Base-by-base conservation (phyloP, 257 asterid species). In the Scutellaria baicalensis region DNA sequence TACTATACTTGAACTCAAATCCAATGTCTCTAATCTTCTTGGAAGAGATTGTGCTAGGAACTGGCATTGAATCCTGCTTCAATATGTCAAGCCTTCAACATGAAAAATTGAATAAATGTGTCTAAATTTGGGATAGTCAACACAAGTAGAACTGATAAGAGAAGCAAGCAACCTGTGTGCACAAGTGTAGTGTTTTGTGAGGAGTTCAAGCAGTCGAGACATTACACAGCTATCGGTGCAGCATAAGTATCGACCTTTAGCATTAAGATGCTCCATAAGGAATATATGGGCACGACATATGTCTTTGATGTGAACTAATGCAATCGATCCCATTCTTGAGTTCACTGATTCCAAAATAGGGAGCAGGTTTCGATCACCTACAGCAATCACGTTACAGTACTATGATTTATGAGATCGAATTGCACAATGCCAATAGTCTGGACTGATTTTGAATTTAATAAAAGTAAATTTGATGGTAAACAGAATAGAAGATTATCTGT, bases 321-420 rank as follows among this genome's bases (percentile, higher is more conserved):
- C 92, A 35, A 90, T 81, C 0, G 97, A 90, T 79, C 96, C 97
- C 98, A 90, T 93, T 82, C 97, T 79, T 27, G 89, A 57, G 78
- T 80, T 90, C 69, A 93, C 95, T 8, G 88, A 81, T 11, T 49
- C 44, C 12, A 93, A 67, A 59, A 93, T 83, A 2, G 88, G 79
- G 59, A 78, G 77, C 72, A 83, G 9, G 73, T 64, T 75, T 31
- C 80, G 77, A 59, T 93, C 90, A 62, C 90, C 98, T 90, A 39
- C 64, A 40, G 3, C 13, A 42, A 27, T 36, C 49, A 73, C 38
- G 18, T 36, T 6, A 20, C 27, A 31, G 35, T 27, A 57, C 27
- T 21, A 50, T 18, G 21, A 39, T 3, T 40, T 21, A 50, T 18
- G 21, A 39, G 8, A 60, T 43, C 17, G 44, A 20, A 20, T 27